Evolutionary conservation across 495 filamentous ascomycete genomes (phyloP), one percentile per base, ranked within the genome.

Genomic region (Oidiodendron maius): DNA sequence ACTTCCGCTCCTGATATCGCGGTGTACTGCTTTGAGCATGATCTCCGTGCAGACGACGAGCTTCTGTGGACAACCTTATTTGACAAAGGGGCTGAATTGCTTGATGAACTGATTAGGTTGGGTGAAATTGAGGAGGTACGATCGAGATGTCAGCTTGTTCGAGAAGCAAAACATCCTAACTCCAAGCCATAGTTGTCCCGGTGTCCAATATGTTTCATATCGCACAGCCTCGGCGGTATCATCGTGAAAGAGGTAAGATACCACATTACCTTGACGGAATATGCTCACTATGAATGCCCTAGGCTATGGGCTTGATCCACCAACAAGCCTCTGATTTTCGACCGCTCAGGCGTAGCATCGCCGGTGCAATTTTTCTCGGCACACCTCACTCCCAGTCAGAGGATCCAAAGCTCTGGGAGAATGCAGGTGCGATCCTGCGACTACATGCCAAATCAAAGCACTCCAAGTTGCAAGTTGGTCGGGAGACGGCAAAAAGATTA

Each of bases 181-280:
- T n/a, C n/a, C 28, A 9, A 8, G 9, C 9, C 9, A 40, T 10
- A 40, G 38, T 16, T 40, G 21, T 17, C 10, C 9, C 5, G 21
- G 10, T 44, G 21, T 44, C 16, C 40, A 5, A 44, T 44, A 22
- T 9, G 21, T 26, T 44, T 30, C 17, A 44, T 44, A 44, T 13
- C 21, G 5, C 40, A 44, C 21, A 44, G 40, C 21, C 20, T 44
- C 8, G 21, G 40, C 8, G 40, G 40, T 22, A 44, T 44, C 40
- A 44, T 44, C 10, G 40, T 44, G 26, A 25, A 44, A 25, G 16
- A 44, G 16, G 40, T 25, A 17, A 44, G 21, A 8, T 44, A 23
- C 40, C 9, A 8, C 26, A 22, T 22, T 13, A 9, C 5, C 5
- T 44, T 28, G 11, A 44, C 20, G 21, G 20, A 28, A 28, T 17